A percentile compares a stretch with the other conserved stretches of the same genome.
These are phyloP conservation scores for Pleomassaria siparia DNA, from an alignment of 2,329 filamentous ascomycete genomes.

Conservation along the genomic window DNA sequence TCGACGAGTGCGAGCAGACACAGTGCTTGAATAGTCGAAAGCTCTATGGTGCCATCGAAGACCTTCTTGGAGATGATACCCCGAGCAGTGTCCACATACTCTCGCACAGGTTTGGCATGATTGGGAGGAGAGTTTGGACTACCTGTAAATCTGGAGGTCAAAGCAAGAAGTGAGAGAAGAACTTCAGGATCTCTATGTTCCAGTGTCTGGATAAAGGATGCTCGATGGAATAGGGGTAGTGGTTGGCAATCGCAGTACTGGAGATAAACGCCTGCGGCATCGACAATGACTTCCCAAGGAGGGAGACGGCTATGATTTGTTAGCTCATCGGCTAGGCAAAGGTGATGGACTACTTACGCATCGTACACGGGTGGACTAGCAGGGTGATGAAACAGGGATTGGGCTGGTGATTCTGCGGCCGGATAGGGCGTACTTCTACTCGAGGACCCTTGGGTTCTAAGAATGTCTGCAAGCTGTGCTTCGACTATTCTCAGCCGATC, in stretches of 20 bases:
- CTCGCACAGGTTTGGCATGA: not conserved
- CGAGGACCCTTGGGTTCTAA: not conserved
- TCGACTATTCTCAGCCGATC: not conserved
- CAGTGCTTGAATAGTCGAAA: not conserved
- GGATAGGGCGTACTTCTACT: not conserved
- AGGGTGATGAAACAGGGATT: not conserved
- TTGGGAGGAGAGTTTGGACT: not conserved
- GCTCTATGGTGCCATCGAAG: not conserved
- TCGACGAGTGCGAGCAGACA: not conserved
- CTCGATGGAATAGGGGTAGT: not conserved
- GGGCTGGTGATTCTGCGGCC: not conserved
- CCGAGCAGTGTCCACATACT: not conserved
- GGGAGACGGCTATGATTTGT: not conserved
- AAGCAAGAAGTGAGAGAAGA: not conserved
- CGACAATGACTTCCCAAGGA: not conserved
- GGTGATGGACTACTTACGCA: not conserved
- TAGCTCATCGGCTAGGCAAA: no score
- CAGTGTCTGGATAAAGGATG: not conserved
- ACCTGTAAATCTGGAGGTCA: not conserved
- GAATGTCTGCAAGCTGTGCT: not conserved
- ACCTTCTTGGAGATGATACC: not conserved
- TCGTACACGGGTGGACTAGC: not conserved
- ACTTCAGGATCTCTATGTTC: not conserved
- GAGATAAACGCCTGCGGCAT: not conserved
- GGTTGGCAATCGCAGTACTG: slow-evolving; percentile 1